Evolutionary conservation across 1,139 yeast genomes (phyloP), one percentile per base, ranked within the genome.

Genomic region (Geotrichum carabidarum): DNA sequence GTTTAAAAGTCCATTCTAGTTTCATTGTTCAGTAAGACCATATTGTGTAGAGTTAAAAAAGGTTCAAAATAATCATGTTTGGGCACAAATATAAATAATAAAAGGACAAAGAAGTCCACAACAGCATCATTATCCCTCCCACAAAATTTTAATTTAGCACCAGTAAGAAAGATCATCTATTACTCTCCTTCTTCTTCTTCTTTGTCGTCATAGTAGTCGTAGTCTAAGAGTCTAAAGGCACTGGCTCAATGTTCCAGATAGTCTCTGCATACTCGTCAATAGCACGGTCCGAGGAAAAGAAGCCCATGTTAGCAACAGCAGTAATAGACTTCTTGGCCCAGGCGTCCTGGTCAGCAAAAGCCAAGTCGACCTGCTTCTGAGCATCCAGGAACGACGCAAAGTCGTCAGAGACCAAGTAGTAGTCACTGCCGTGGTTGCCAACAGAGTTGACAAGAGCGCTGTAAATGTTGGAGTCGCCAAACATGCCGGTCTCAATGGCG

Each of bases 291-390:
- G 93, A 83, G 58, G 88, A 81, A 74, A 90, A 90, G 79, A 87
- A 91, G 8, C 97, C 98, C 86, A 88, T 86, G 70, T 88, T 88
- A 58, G 97, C 95, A 56, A 90, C 97, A 64, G 87, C 81, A 60
- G 77, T 72, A 59, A 90, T 86, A 49, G 84, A 76, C 74, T 87
- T 89, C 68, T 80, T 81, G 55, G 81, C 78, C 97, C 97, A 90
- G 48, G 74, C 77, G 59, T 79, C 80, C 66, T 81, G 83, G 67
- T 83, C 83, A 58, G 73, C 74, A 69, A 78, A 90, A 41, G 84
- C 89, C 60, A 77, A 77, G 67, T 90, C 96, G 61, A 89, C 84
- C 58, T 83, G 77, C 53, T 75, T 74, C 67, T 89, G 96, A 8
- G 96, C 88, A 56, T 86, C 86, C 63, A 90, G 74, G 71, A 88